phyloP scores from a whole-genome alignment of 2,329 filamentous ascomycete genomes.

The Chrysoporthe cubensis region DNA sequence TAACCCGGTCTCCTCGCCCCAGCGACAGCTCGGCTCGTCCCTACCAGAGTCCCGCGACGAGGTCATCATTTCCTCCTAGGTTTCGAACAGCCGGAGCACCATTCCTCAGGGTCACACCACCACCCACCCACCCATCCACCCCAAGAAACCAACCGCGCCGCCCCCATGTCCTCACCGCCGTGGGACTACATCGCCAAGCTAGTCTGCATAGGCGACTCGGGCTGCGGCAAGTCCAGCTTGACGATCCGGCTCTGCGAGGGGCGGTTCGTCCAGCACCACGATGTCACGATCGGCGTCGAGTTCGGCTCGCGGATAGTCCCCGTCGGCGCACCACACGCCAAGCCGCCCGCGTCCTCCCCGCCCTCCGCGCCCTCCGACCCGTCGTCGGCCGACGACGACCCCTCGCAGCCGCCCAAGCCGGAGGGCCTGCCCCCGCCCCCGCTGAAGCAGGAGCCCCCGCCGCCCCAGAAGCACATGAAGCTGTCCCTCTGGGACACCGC shows the following conservation, averaged over 20 bases:
- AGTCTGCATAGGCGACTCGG: slow-evolving; percentile 95
- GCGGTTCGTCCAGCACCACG: slow-evolving; percentile 90
- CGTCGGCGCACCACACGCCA: slow-evolving; percentile 77
- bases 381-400: slow-evolving; percentile 20
- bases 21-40: slow-evolving; percentile 13
- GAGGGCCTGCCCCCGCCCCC: slow-evolving; percentile 60
- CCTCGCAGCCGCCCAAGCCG: slow-evolving; percentile 25
- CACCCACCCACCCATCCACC: slow-evolving; percentile 18
- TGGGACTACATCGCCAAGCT: slow-evolving; percentile 99
- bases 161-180: slow-evolving; percentile 64
- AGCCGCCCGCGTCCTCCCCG: slow-evolving; percentile 39
- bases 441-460: slow-evolving; percentile 33
- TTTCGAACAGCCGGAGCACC: neutral
- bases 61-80: neutral
- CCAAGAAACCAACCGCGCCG: slow-evolving; percentile 26
- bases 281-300: slow-evolving; percentile 96
- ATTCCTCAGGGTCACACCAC: no score
- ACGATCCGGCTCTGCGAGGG: slow-evolving; percentile 96
- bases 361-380: slow-evolving; percentile 29
- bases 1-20: neutral
- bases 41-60: slow-evolving; percentile 9
- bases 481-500: slow-evolving; percentile 94
- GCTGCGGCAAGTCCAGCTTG: slow-evolving; percentile 92
- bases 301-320: slow-evolving; percentile 93
- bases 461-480: slow-evolving; percentile 81